Evolutionary conservation across 2,329 filamentous ascomycete species (phyloP).

Genomic region (Fonsecaea nubica): DNA sequence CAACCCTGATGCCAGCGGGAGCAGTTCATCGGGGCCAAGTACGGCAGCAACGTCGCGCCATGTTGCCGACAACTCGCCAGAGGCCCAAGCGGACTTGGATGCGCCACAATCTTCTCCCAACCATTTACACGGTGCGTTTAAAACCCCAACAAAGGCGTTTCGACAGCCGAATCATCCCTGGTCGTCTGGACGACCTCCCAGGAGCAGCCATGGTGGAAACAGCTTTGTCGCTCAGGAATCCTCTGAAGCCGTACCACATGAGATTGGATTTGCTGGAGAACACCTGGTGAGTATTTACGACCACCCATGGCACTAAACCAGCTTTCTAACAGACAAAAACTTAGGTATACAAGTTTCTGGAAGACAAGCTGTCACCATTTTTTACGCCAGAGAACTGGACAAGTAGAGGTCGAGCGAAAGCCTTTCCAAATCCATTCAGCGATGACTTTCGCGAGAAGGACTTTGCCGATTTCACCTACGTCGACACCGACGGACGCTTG

Average conservation of each 20-base stretch:
- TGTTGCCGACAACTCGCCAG: background rate
- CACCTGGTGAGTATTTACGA: constrained; percentile 22
- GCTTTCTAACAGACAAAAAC: constrained; percentile 1
- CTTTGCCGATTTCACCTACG: constrained; percentile 27
- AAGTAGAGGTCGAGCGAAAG: constrained; percentile 17
- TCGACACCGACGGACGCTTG: constrained; percentile 17
- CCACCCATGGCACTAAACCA: constrained; percentile 4
- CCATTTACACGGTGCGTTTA: constrained; percentile 3
- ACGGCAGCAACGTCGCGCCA: background rate
- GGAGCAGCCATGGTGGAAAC: constrained; percentile 21
- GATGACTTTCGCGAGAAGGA: constrained; percentile 16
- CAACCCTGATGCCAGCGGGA: background rate
- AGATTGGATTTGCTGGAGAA: constrained; percentile 29
- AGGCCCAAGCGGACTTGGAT: background rate
- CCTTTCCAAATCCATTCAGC: constrained; percentile 16
- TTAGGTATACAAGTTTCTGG: constrained; percentile 26
- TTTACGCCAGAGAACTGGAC: constrained; percentile 27
- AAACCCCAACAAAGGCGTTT: constrained; percentile 10
- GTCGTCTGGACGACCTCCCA: constrained; percentile 13
- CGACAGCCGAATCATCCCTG: background rate
- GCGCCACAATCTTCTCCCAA: background rate
- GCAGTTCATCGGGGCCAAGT: background rate
- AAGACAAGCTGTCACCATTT: constrained; percentile 21
- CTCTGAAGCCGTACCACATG: constrained; percentile 7
- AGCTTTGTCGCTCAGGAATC: constrained; percentile 14